These are phyloP conservation scores for Xylaria arbuscula DNA, from an alignment of 2,329 filamentous ascomycete genomes.

Conservation along the genomic window DNA sequence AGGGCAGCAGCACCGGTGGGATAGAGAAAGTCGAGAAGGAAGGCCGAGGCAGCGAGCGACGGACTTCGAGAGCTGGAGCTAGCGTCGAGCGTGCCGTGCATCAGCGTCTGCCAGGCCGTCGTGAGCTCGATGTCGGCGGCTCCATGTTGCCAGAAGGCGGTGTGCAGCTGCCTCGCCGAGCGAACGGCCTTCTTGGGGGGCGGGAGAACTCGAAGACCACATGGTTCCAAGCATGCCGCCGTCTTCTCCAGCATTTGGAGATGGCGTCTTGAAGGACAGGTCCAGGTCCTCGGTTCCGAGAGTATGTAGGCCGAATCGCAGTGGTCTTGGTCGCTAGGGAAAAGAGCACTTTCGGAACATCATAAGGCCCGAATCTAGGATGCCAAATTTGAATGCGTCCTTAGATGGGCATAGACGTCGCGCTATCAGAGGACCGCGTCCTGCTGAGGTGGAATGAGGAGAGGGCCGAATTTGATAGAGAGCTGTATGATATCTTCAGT, in stretches of 20 bases:
- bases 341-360: slow-evolving; percentile 18
- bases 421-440: not conserved
- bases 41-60: slow-evolving; percentile 57
- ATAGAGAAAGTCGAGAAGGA: slow-evolving; percentile 68
- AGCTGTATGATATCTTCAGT: not conserved
- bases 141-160: slow-evolving; percentile 66
- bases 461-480: no score
- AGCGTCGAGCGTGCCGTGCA: slow-evolving; percentile 48
- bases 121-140: slow-evolving; percentile 62
- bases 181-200: slow-evolving; percentile 52
- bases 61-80: slow-evolving; percentile 42
- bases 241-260: slow-evolving; percentile 68
- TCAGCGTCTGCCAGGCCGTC: slow-evolving; percentile 55
- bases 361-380: not conserved
- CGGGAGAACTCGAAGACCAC: slow-evolving; percentile 64
- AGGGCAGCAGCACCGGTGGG: slow-evolving; percentile 59
- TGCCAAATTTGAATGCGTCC: not conserved
- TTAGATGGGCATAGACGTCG: not conserved
- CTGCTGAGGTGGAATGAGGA: not conserved
- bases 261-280: slow-evolving; percentile 26
- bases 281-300: slow-evolving; percentile 15
- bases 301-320: not conserved
- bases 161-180: slow-evolving; percentile 58
- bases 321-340: slow-evolving; percentile 1
- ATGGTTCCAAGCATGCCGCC: slow-evolving; percentile 66